These are phyloP conservation scores for Gaertneriomyces sp. DNA, from an alignment of 192 early-diverging fungal species.

Conservation along the genomic window DNA sequence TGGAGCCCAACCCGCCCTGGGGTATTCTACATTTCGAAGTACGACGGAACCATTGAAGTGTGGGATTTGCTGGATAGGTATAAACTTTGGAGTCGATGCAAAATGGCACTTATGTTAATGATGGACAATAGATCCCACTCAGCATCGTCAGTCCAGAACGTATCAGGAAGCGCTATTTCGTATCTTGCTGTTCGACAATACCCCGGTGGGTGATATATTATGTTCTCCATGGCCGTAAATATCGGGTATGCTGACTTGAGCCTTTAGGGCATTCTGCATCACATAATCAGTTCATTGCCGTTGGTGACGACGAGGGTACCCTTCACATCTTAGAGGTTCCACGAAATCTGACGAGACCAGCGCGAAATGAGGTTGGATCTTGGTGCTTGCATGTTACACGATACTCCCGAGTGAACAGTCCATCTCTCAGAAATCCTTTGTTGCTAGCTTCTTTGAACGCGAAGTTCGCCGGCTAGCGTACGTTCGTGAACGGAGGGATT, in stretches of 20 bases:
- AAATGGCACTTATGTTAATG: neutral
- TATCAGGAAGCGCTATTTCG: constrained; percentile 49
- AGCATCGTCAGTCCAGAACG: constrained; percentile 47
- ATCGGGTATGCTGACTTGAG: neutral
- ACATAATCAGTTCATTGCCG: constrained; percentile 54
- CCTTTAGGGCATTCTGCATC: constrained; percentile 24
- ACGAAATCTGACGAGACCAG: constrained; percentile 43
- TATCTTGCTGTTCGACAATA: constrained; percentile 51
- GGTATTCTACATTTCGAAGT: constrained; percentile 58
- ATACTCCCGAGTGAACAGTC: neutral
- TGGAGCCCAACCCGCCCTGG: constrained; percentile 64
- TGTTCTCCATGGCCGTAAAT: neutral
- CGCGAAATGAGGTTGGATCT: constrained; percentile 53
- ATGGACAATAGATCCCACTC: constrained; percentile 35
- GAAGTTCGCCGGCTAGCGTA: constrained; percentile 49
- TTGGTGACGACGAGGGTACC: constrained; percentile 62
- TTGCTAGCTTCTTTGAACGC: constrained; percentile 51
- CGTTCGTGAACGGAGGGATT: constrained; percentile 40
- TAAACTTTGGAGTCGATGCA: neutral
- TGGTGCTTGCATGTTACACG: neutral
- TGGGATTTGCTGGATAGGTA: constrained; percentile 60
- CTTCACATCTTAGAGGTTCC: constrained; percentile 63
- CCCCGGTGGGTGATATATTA: constrained; percentile 24
- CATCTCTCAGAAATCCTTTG: constrained; percentile 38
- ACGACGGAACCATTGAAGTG: constrained; percentile 58